Conservation (phyloP, 305 asterid species). For the Fraxinus latifolia region DNA sequence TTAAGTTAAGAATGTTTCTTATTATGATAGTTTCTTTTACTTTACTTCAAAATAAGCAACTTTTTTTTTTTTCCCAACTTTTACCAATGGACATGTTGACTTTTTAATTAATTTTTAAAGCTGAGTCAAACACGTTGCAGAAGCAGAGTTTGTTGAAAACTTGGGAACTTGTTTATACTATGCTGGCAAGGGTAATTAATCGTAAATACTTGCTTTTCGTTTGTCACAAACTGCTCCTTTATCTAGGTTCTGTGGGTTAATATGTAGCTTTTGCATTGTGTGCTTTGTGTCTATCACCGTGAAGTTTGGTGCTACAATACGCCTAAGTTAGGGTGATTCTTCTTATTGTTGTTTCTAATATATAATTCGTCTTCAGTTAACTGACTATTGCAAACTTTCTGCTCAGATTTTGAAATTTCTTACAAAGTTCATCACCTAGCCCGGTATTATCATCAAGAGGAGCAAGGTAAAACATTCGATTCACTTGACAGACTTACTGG, state of each 20-base stretch:
- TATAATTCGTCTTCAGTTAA: background rate
- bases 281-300: background rate
- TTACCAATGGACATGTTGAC: background rate
- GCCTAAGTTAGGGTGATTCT: slow-evolving; percentile 1
- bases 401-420: slow-evolving; percentile 73
- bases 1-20: background rate
- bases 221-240: background rate
- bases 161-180: background rate
- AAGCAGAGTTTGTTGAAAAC: background rate
- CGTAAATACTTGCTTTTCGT: background rate
- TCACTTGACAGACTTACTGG: background rate
- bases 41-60: background rate
- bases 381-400: slow-evolving; percentile 9
- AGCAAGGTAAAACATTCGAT: slow-evolving; percentile 49
- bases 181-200: background rate
- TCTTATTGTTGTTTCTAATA: background rate
- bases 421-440: slow-evolving; percentile 64
- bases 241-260: background rate
- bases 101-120: background rate
- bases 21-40: background rate
- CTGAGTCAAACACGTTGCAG: background rate
- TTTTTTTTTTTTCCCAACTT: background rate
- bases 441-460: slow-evolving; percentile 76
- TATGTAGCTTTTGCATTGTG: background rate
- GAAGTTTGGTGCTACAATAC: background rate